Percentiles rank a stretch among this genome's conserved stretches.
Evolutionary conservation across 1,139 yeast genomes (phyloP).

Genomic region (Pneumocystis murina): DNA sequence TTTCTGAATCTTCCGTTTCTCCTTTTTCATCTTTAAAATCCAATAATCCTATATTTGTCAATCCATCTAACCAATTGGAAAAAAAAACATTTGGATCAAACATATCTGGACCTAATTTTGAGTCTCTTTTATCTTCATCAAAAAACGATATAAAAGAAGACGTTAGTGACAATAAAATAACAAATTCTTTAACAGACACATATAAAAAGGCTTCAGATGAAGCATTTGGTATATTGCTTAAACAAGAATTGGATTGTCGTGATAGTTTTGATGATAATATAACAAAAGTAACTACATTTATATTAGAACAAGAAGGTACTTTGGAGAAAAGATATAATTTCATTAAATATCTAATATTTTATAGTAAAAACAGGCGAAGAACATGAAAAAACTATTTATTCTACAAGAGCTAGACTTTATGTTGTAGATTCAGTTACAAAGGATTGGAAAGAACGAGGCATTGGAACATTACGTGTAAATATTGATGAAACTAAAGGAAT

Average conservation of each 20-base stretch:
- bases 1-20: neutral
- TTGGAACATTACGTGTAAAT: constrained; percentile 74
- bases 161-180: neutral
- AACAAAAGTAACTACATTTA: constrained; percentile 19
- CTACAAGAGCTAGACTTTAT: constrained; percentile 65
- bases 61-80: neutral
- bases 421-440: constrained; percentile 45
- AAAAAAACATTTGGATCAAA: neutral
- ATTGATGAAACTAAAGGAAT: constrained; percentile 24
- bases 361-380: constrained; percentile 80
- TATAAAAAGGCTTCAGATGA: neutral
- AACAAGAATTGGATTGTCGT: neutral
- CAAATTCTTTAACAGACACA: neutral
- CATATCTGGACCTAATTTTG: neutral
- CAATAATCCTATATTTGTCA: neutral
- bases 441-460: constrained; percentile 95
- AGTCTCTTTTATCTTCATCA: neutral
- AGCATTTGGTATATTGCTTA: neutral
- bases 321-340: constrained; percentile 37
- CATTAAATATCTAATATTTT: constrained; percentile 24
- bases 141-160: neutral
- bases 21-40: neutral
- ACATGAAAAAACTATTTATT: constrained; percentile 53
- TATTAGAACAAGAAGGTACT: constrained; percentile 24
- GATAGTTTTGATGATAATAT: constrained; percentile 6